Evolutionary conservation across 2,329 filamentous ascomycete genomes (phyloP).

Genomic region (Aspergillus jensenii): DNA sequence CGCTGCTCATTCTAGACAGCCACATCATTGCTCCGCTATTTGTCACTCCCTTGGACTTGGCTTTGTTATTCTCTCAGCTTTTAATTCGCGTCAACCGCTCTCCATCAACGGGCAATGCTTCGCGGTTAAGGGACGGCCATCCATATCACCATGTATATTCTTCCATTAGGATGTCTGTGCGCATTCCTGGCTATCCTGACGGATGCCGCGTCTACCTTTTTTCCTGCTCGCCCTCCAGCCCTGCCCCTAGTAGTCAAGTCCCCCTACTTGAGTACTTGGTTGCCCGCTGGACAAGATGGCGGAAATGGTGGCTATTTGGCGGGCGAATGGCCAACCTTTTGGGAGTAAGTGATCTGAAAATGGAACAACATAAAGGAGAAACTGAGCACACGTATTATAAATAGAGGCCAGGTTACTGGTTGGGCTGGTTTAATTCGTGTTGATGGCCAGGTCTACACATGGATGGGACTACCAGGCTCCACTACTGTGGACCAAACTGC

Average conservation of each 20-base stretch:
- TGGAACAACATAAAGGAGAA: not conserved
- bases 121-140: slow-evolving; percentile 17
- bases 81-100: not conserved
- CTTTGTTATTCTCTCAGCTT: not conserved
- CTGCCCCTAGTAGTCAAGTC: slow-evolving; percentile 72
- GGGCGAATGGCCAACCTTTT: slow-evolving; percentile 69
- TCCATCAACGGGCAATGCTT: slow-evolving; percentile 17
- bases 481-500: slow-evolving; percentile 57
- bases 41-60: slow-evolving; percentile 3
- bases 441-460: slow-evolving; percentile 63
- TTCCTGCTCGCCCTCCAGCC: slow-evolving; percentile 64
- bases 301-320: slow-evolving; percentile 67
- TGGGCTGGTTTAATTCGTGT: slow-evolving; percentile 72
- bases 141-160: slow-evolving; percentile 30
- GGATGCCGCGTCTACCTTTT: slow-evolving; percentile 54
- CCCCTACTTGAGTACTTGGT: slow-evolving; percentile 73
- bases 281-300: slow-evolving; percentile 60
- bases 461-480: slow-evolving; percentile 62
- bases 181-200: slow-evolving; percentile 23
- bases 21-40: slow-evolving; percentile 7
- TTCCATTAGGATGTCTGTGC: slow-evolving; percentile 24
- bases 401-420: slow-evolving; percentile 56
- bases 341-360: slow-evolving; percentile 54
- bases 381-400: not conserved
- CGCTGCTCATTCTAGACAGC: slow-evolving; percentile 26